These are phyloP conservation scores for Verticillium tricorpus DNA, from an alignment of 2,329 filamentous ascomycete species.

Conservation along the genomic window DNA sequence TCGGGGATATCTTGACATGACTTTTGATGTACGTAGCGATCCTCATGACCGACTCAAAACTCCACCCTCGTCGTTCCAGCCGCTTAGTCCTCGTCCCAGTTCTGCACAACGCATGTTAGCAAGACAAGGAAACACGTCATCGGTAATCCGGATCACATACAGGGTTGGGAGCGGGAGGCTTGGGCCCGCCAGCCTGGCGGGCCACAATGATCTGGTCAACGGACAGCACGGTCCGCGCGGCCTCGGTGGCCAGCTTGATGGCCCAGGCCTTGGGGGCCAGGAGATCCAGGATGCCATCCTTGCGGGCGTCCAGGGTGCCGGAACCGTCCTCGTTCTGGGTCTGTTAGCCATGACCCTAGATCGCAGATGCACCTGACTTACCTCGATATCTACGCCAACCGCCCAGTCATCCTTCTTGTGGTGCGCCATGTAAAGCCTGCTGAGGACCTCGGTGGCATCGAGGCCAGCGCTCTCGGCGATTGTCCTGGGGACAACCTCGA, in stretches of 20 bases:
- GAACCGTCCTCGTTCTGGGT: conserved; percentile 67
- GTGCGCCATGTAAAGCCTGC: conserved; percentile 88
- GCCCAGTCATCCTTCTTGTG: conserved; percentile 84
- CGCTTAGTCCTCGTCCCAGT: conserved; percentile 59
- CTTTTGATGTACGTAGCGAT: conserved; percentile 1
- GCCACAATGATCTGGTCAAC: conserved; percentile 99
- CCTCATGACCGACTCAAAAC: background rate
- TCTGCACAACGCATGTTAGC: conserved; percentile 33
- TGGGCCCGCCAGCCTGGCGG: conserved; percentile 92
- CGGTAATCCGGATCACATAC: conserved; percentile 28
- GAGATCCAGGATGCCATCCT: conserved; percentile 87
- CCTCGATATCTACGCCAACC: conserved; percentile 90
- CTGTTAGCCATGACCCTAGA: conserved; percentile 13
- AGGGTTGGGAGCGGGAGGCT: conserved; percentile 91
- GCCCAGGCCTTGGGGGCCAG: conserved; percentile 93
- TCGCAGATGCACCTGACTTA: conserved; percentile 25
- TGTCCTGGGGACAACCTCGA: conserved; percentile 92
- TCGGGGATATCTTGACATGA: conserved; percentile 2
- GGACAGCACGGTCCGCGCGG: conserved; percentile 86
- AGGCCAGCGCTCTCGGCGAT: conserved; percentile 92
- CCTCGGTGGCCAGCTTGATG: conserved; percentile 93
- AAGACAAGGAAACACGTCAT: background rate
- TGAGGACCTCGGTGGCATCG: conserved; percentile 94
- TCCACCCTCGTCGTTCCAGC: conserved; percentile 13
- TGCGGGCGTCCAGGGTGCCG: conserved; percentile 79